A percentile compares a stretch with the other conserved stretches of the same genome.
Conservation (phyloP, 441 rosid genomes). For the Erodium texanum region DNA sequence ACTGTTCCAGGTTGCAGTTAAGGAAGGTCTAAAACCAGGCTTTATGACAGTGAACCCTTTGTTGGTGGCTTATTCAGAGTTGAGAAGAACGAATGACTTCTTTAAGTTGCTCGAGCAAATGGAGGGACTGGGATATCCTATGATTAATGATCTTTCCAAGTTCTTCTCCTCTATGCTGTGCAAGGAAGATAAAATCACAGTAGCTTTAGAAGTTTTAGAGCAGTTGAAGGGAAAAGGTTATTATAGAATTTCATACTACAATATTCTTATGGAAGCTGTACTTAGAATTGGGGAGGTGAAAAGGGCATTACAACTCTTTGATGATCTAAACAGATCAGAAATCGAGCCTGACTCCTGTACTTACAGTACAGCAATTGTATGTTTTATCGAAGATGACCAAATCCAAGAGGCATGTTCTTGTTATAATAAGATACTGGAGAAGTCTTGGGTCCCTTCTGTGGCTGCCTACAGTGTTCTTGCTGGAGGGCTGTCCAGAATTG, state of each 20-base stretch:
- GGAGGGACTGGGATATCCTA: conserved; percentile 42
- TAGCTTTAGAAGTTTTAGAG: conserved; percentile 57
- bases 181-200: conserved; percentile 30
- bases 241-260: conserved; percentile 43
- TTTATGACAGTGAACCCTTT: conserved; percentile 57
- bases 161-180: conserved; percentile 48
- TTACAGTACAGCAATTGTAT: conserved; percentile 43
- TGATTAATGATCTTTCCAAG: conserved; percentile 45
- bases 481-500: conserved; percentile 58
- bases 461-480: conserved; percentile 63
- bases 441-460: conserved; percentile 55
- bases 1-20: conserved; percentile 42
- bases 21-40: conserved; percentile 66
- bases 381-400: conserved; percentile 40
- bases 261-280: conserved; percentile 57
- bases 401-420: conserved; percentile 48
- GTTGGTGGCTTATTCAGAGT: conserved; percentile 50
- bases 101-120: conserved; percentile 44
- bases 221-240: conserved; percentile 55
- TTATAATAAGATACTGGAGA: conserved; percentile 66
- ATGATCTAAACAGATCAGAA: conserved; percentile 42
- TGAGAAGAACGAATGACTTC: conserved; percentile 43
- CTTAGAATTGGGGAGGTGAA: conserved; percentile 39
- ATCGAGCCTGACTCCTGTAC: conserved; percentile 45
- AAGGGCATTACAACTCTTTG: conserved; percentile 48